Evolutionary conservation across 805 yeast species (phyloP), one percentile per base, ranked within the genome.

Genomic region (Yarrowia keelungensis): DNA sequence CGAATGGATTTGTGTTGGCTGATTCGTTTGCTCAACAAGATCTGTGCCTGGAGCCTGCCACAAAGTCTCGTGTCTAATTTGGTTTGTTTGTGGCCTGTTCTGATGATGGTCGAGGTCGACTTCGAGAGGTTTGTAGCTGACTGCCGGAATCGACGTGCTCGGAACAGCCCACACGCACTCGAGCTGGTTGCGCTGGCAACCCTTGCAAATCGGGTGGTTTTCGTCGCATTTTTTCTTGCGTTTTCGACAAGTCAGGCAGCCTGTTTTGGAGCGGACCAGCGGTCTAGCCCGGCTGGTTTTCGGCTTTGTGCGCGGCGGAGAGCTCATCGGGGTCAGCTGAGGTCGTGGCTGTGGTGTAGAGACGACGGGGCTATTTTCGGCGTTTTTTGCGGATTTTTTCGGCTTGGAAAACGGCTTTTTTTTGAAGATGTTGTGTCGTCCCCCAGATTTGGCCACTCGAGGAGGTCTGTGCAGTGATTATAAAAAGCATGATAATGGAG

Each of bases 211-310:
- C 4, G 96, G 96, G 69, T 82, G 83, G 1, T 82, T 79, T 75
- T 90, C 95, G 74, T 91, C 89, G 72, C 96, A 90, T 69, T 92
- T 82, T 75, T 59, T 59, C 38, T 59, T 59, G 26, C 66, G 51
- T 19, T 42, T 41, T 8, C 66, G 66, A 38, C 66, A 59, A 7
- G 66, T 59, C 14, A 59, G 41, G 14, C 66, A 59, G 14, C 66
- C 66, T 1, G 66, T 59, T 46, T 59, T 59, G 19, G 66, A 59
- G 8, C 66, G 11, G 7, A 56, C 62, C 15, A 56, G 62, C 26
- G 46, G 62, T 7, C 39, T 11, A 2, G 62, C 15, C 2, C 62
- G 38, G 46, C 38, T 15, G 14, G 45, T 8, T 14, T 53, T 53
- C 5, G 42, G 42, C 15, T 54, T 41, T 11, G 53, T 39, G 14